Percentiles rank a stretch among this genome's conserved stretches.
Evolutionary conservation across 2,329 filamentous ascomycete species (phyloP).

Genomic region (Penicillium sp.): DNA sequence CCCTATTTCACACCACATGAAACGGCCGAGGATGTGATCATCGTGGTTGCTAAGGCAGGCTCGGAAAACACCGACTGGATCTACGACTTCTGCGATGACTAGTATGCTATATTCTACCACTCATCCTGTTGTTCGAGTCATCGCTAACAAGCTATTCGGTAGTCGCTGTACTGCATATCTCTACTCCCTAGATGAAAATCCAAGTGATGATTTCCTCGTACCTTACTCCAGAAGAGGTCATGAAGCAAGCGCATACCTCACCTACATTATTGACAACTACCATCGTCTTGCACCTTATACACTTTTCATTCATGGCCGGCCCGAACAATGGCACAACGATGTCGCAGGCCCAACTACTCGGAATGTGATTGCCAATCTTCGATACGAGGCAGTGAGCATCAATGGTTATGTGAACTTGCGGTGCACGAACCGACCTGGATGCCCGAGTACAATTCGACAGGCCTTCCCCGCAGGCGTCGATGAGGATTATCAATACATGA

Average conservation of each 20-base stretch:
- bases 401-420: constrained; percentile 47
- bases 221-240: constrained; percentile 54
- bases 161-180: constrained; percentile 7
- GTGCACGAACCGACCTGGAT: constrained; percentile 43
- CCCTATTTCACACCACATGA: not conserved
- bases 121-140: not conserved
- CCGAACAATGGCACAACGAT: constrained; percentile 62
- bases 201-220: constrained; percentile 9
- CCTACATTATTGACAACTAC: constrained; percentile 66
- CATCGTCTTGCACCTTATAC: constrained; percentile 61
- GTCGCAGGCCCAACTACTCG: constrained; percentile 40
- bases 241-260: constrained; percentile 66
- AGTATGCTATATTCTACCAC: not conserved
- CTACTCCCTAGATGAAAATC: constrained; percentile 5
- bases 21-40: constrained; percentile 4
- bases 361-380: constrained; percentile 35
- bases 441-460: constrained; percentile 43
- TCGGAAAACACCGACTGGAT: constrained; percentile 7
- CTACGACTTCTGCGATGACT: constrained; percentile 6
- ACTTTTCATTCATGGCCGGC: constrained; percentile 66
- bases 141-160: not conserved
- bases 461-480: not conserved
- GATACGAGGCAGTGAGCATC: constrained; percentile 40
- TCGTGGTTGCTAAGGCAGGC: constrained; percentile 4
- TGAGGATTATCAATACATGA: constrained; percentile 22